phyloP scores from a whole-genome alignment of 768 basidiomycete genomes.

The Lactarius sp. region DNA sequence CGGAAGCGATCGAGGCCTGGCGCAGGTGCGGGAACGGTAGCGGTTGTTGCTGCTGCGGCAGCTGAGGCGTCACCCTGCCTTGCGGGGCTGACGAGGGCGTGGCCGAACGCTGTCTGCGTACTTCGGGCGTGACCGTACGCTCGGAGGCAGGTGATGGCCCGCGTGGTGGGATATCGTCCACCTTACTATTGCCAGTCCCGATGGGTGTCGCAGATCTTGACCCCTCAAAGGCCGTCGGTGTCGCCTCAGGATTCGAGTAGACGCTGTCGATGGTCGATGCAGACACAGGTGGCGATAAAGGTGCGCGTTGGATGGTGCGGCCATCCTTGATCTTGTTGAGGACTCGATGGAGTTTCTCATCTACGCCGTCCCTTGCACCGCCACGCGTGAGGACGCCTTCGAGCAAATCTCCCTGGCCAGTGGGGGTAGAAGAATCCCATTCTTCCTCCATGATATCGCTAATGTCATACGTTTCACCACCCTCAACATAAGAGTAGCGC shows the following conservation, averaged over 20 bases:
- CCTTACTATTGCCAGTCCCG: constrained; percentile 11
- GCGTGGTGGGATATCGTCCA: constrained; percentile 27
- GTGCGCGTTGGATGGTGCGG: constrained; percentile 37
- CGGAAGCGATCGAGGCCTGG: constrained; percentile 17
- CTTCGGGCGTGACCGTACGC: constrained; percentile 29
- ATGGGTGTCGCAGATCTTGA: constrained; percentile 26
- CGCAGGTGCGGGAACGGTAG: constrained; percentile 17
- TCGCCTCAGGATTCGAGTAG: constrained; percentile 53
- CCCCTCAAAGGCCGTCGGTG: constrained; percentile 18
- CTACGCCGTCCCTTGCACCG: constrained; percentile 47
- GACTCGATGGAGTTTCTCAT: constrained; percentile 69
- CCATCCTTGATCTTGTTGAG: constrained; percentile 70
- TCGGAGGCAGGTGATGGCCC: constrained; percentile 31
- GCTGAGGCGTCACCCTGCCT: constrained; percentile 16
- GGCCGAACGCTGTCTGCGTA: constrained; percentile 9
- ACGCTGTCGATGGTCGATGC: constrained; percentile 29
- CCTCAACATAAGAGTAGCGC: constrained; percentile 93
- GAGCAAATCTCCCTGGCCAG: constrained; percentile 54
- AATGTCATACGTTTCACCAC: constrained; percentile 90
- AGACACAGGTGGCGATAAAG: constrained; percentile 26
- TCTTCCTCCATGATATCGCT: constrained; percentile 91
- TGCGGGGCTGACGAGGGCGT: constrained; percentile 19
- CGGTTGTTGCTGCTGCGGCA: neutral
- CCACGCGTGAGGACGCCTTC: constrained; percentile 56
- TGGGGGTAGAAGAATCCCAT: constrained; percentile 44